These are phyloP conservation scores for Acanthamoeba rhysodes DNA, from an alignment of 208 protist genomes.

Conservation along the genomic window DNA sequence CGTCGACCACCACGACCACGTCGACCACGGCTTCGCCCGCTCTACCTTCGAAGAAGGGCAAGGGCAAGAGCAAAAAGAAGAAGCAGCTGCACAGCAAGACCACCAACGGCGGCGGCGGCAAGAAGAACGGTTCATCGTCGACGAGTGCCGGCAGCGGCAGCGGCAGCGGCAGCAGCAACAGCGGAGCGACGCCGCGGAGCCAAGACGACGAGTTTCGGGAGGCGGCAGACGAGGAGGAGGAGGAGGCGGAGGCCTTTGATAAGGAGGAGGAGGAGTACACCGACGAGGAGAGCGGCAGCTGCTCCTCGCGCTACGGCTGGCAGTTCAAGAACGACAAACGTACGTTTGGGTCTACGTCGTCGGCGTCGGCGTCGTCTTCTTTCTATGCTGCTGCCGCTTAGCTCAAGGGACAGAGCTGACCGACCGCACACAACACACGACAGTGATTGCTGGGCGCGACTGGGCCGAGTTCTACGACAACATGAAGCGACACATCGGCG, in stretches of 20 bases:
- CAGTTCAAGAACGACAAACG: conserved; percentile 57
- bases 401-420: no score
- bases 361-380: neutral
- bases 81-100: neutral
- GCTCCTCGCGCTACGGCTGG: conserved; percentile 57
- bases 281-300: conserved; percentile 45
- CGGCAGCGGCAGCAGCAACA: neutral
- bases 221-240: neutral
- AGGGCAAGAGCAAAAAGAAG: conserved; percentile 28
- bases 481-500: neutral
- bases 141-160: neutral
- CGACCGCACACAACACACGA: neutral
- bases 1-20: neutral
- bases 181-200: no score
- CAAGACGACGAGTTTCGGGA: neutral
- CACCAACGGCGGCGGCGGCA: neutral
- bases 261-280: neutral
- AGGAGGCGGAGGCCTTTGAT: neutral
- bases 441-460: neutral
- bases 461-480: conserved; percentile 35
- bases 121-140: no score
- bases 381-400: neutral
- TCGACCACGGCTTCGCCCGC: neutral
- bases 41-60: neutral
- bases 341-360: neutral